Percentiles rank a stretch among this genome's conserved stretches.
phyloP scores from a whole-genome alignment of 768 basidiomycete species.

The Tylopilus intermedius region DNA sequence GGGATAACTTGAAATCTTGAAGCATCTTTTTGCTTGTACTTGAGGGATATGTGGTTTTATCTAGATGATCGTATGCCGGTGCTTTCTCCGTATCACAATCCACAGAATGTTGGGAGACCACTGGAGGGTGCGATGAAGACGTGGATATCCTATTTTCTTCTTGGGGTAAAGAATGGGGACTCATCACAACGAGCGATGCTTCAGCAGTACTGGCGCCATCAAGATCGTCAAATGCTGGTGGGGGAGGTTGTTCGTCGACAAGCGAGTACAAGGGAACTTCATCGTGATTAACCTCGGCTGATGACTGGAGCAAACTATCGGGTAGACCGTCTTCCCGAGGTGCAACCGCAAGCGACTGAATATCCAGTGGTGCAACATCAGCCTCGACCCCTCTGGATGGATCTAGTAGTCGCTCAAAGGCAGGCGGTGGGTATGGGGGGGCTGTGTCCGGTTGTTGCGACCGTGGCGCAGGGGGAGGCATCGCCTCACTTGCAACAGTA shows the following conservation, averaged over 20 bases:
- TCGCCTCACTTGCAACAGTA: not conserved
- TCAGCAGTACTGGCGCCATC: not conserved
- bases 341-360: not conserved
- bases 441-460: not conserved
- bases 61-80: not conserved
- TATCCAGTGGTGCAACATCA: not conserved
- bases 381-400: not conserved
- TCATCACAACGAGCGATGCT: not conserved
- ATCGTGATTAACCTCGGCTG: conserved; percentile 11
- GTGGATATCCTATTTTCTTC: not conserved
- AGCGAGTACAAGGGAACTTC: conserved; percentile 22
- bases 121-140: not conserved
- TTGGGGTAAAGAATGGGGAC: not conserved
- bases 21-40: not conserved
- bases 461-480: not conserved
- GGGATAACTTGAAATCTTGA: not conserved
- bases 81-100: not conserved
- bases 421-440: conserved; percentile 1
- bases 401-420: not conserved
- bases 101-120: not conserved
- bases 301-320: not conserved
- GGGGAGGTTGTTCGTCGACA: conserved; percentile 21
- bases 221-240: conserved; percentile 23
- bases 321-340: not conserved
- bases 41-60: not conserved